phyloP scores from a whole-genome alignment of 805 yeast species.

The Wickerhamomyces silvicola region DNA sequence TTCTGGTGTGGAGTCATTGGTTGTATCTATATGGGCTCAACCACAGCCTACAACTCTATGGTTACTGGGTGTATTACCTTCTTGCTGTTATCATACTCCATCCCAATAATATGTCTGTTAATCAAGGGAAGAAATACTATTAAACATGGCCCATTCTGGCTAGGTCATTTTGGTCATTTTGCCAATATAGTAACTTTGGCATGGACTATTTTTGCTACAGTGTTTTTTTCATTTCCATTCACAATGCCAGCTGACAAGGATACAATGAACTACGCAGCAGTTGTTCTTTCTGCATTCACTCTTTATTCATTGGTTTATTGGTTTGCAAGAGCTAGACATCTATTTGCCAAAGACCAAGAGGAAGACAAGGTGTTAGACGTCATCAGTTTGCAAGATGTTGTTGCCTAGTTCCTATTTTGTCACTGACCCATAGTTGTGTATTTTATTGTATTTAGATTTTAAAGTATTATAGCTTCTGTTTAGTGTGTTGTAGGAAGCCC shows the following conservation, averaged over 20 bases:
- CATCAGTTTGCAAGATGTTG: too few relatives aligned
- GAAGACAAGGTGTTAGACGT: too few relatives aligned
- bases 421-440: too few relatives aligned
- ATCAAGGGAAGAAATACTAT: constrained; percentile 44
- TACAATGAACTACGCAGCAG: constrained; percentile 63
- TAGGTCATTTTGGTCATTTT: constrained; percentile 46
- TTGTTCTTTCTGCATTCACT: constrained; percentile 43
- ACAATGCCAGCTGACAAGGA: constrained; percentile 53
- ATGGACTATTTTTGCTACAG: constrained; percentile 55
- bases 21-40: constrained; percentile 57
- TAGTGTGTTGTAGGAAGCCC: too few relatives aligned
- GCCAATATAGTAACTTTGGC: constrained; percentile 43
- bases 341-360: constrained; percentile 25
- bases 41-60: constrained; percentile 62
- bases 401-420: too few relatives aligned
- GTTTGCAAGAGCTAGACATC: constrained; percentile 34
- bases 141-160: constrained; percentile 62
- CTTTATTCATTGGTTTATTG: constrained; percentile 45
- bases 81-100: constrained; percentile 48
- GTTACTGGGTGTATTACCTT: constrained; percentile 56
- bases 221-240: constrained; percentile 62
- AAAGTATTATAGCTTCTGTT: too few relatives aligned
- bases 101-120: constrained; percentile 46
- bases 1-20: constrained; percentile 48
- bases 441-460: too few relatives aligned